Conservation (phyloP, 495 filamentous ascomycete genomes). For the Lepraria neglecta region DNA sequence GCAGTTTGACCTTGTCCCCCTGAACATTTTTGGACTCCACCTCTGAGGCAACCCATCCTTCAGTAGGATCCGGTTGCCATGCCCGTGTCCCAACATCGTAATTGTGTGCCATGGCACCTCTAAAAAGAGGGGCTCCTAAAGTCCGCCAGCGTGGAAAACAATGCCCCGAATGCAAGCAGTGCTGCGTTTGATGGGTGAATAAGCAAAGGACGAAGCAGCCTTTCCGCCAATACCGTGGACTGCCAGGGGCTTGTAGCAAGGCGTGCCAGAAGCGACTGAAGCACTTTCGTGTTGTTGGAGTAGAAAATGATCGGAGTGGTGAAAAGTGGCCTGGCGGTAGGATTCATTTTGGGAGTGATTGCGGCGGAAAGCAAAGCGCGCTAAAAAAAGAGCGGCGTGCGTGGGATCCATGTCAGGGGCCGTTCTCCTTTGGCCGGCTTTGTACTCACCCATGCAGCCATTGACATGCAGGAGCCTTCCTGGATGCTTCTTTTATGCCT, state of each 20-base stretch:
- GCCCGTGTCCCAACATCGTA: constrained; percentile 97
- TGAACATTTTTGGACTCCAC: constrained; percentile 78
- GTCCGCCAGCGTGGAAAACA: constrained; percentile 18
- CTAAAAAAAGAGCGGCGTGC: constrained; percentile 5
- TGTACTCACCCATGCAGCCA: background rate
- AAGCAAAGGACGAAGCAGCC: background rate
- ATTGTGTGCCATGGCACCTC: constrained; percentile 72
- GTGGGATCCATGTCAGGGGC: background rate
- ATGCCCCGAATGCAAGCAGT: constrained; percentile 4
- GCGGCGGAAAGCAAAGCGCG: constrained; percentile 9
- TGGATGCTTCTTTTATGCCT: background rate
- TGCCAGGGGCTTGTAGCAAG: constrained; percentile 4
- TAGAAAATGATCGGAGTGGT: constrained; percentile 2
- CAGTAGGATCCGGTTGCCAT: constrained; percentile 92
- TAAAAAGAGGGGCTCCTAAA: constrained; percentile 18
- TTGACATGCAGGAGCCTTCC: background rate
- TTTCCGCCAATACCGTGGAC: background rate
- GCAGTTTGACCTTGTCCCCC: constrained; percentile 77
- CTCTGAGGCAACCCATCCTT: constrained; percentile 97
- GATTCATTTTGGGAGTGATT: constrained; percentile 5
- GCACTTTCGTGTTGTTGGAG: background rate
- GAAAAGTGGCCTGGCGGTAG: constrained; percentile 8
- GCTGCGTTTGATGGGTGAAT: background rate
- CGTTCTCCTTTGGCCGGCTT: background rate
- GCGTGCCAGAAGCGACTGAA: constrained; percentile 1